phyloP scores from a whole-genome alignment of 1,284 basidiomycete genomes.

The Ustilago cynodontis region DNA sequence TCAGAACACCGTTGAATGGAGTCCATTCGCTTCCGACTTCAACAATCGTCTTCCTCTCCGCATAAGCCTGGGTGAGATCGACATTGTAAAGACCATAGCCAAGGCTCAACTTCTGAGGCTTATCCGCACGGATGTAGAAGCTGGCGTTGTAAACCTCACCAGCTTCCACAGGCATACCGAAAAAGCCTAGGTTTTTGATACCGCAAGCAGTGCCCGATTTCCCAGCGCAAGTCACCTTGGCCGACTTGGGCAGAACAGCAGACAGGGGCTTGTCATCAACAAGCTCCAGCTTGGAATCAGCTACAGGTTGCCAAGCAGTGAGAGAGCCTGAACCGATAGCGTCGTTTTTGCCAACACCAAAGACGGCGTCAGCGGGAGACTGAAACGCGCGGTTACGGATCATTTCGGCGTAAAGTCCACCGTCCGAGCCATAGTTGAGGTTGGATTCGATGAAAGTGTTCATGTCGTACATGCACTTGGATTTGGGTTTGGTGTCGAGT shows the following conservation, averaged over 20 bases:
- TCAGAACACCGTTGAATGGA: slow-evolving; percentile 19
- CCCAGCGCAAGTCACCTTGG: slow-evolving; percentile 35
- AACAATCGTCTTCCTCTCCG: neutral
- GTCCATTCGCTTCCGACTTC: slow-evolving; percentile 40
- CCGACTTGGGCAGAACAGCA: slow-evolving; percentile 50
- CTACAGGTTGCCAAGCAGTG: slow-evolving; percentile 40
- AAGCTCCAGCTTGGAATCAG: slow-evolving; percentile 32
- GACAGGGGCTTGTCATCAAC: slow-evolving; percentile 40
- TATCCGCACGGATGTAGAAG: slow-evolving; percentile 54
- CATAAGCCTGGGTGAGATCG: slow-evolving; percentile 20
- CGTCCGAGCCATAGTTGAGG: slow-evolving; percentile 58
- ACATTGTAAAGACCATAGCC: slow-evolving; percentile 32
- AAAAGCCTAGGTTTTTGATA: slow-evolving; percentile 56
- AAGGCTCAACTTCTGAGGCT: slow-evolving; percentile 18
- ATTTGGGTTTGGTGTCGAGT: slow-evolving; percentile 30
- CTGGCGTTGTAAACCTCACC: slow-evolving; percentile 45
- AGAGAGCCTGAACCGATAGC: slow-evolving; percentile 46
- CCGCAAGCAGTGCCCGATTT: slow-evolving; percentile 29
- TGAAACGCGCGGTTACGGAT: slow-evolving; percentile 62
- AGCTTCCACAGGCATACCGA: slow-evolving; percentile 49
- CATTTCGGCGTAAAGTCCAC: slow-evolving; percentile 60
- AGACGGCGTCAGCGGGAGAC: slow-evolving; percentile 27
- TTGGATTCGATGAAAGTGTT: slow-evolving; percentile 54
- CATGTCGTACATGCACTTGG: slow-evolving; percentile 54
- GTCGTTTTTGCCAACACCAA: slow-evolving; percentile 24